Conservation (phyloP, 306 rosid genomes). For the Pachyrhizus erosus region DNA sequence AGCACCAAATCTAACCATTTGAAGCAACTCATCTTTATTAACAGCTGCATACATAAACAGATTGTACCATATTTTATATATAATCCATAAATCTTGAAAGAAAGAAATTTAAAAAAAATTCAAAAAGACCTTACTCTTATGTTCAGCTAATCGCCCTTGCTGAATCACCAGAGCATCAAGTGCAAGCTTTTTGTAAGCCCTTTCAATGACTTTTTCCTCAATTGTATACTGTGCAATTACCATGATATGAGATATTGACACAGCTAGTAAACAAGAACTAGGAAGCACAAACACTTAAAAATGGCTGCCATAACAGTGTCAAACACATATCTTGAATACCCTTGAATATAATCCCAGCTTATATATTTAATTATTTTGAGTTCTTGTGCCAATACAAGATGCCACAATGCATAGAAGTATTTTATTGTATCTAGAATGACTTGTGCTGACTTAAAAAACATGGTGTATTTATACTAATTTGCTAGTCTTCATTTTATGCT, state of each 20-base stretch:
- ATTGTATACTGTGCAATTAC: slow-evolving; percentile 75
- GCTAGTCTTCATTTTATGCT: not conserved
- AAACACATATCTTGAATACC: not conserved
- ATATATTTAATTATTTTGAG: not conserved
- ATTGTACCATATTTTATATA: slow-evolving; percentile 22
- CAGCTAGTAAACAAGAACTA: slow-evolving; percentile 3
- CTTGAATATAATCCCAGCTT: not conserved
- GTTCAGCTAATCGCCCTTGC: slow-evolving; percentile 98
- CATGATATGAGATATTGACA: not conserved
- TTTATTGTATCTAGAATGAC: slow-evolving; percentile 19
- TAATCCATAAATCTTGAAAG: not conserved
- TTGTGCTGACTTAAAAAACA: not conserved
- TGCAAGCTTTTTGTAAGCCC: slow-evolving; percentile 99
- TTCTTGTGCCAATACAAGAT: slow-evolving; percentile 4
- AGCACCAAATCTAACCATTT: slow-evolving; percentile 99
- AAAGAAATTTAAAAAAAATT: not conserved
- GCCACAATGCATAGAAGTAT: not conserved
- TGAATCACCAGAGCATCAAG: slow-evolving; percentile 99
- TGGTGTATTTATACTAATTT: not conserved
- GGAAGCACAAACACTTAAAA: slow-evolving; percentile 15
- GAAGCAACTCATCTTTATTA: slow-evolving; percentile 94
- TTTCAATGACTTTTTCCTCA: slow-evolving; percentile 98
- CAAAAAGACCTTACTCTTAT: slow-evolving; percentile 67
- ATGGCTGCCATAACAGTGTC: not conserved
- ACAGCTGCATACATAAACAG: slow-evolving; percentile 71